phyloP scores from a whole-genome alignment of 148 eudicot species.

The Cornus suecica region DNA sequence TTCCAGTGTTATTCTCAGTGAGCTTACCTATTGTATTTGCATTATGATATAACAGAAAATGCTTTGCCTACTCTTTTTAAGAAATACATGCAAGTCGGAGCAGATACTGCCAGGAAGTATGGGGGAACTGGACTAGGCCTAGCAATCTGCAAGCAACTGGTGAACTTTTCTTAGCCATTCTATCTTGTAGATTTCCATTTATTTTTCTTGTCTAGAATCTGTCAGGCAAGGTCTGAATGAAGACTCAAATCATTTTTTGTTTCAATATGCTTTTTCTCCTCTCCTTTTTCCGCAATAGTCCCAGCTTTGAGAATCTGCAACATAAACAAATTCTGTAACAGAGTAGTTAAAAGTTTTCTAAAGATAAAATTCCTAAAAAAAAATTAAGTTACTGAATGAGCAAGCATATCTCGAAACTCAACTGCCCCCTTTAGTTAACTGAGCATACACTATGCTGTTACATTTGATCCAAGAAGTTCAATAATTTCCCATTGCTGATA shows the following conservation, averaged over 20 bases:
- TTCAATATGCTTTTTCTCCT: background rate
- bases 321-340: too few species aligned
- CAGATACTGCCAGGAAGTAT: slow-evolving; percentile 88
- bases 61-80: slow-evolving; percentile 83
- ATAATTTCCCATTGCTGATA: too few species aligned
- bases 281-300: background rate
- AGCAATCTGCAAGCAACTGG: slow-evolving; percentile 97
- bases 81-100: slow-evolving; percentile 90
- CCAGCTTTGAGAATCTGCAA: background rate
- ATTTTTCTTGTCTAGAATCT: background rate
- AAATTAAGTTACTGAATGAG: too few species aligned
- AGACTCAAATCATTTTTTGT: background rate
- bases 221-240: background rate
- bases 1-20: background rate
- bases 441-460: background rate
- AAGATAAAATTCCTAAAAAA: too few species aligned
- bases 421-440: background rate
- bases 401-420: too few species aligned
- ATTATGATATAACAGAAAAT: slow-evolving; percentile 48
- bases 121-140: slow-evolving; percentile 97
- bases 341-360: background rate
- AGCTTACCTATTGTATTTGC: background rate
- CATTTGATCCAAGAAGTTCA: too few species aligned
- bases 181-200: background rate
- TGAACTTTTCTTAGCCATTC: slow-evolving; percentile 19